Evolutionary conservation across 2,329 filamentous ascomycete genomes (phyloP).

Genomic region (Dactylellina haptotyla): DNA sequence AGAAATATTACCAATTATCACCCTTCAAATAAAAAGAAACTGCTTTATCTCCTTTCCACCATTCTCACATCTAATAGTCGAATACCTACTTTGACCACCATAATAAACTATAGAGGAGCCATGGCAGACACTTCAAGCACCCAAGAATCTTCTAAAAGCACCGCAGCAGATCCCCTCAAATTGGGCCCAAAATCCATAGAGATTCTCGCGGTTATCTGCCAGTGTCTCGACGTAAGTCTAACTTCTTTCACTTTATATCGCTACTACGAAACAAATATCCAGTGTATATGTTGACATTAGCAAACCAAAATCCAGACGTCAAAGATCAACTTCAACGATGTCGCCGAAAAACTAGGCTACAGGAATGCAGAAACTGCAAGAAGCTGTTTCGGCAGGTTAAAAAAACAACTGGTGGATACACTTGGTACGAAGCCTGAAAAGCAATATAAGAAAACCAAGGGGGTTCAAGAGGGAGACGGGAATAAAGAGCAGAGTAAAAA

Average conservation of each 20-base stretch:
- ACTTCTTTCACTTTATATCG: neutral
- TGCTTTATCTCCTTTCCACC: too few species aligned
- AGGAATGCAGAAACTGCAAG: constrained; percentile 24
- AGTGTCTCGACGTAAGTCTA: constrained; percentile 7
- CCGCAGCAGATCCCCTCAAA: neutral
- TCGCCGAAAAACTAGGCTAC: constrained; percentile 27
- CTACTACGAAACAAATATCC: neutral
- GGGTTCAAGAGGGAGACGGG: neutral
- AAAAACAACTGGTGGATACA: constrained; percentile 21
- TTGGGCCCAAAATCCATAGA: constrained; percentile 23
- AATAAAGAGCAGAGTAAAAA: constrained; percentile 1
- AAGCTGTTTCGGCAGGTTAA: constrained; percentile 18
- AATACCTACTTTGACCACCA: neutral
- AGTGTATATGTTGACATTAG: neutral
- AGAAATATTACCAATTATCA: too few species aligned
- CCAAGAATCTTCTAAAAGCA: neutral
- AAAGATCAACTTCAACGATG: neutral
- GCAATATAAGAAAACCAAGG: neutral
- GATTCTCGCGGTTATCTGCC: constrained; percentile 20
- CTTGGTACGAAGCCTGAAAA: neutral
- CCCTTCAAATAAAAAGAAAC: too few species aligned
- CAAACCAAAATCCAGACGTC: too few species aligned
- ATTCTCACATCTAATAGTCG: too few species aligned
- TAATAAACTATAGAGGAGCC: neutral
- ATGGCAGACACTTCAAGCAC: neutral